Evolutionary conservation across 1,284 basidiomycete genomes (phyloP), one percentile per base, ranked within the genome.

Genomic region (Pulchroboletus neoregius): DNA sequence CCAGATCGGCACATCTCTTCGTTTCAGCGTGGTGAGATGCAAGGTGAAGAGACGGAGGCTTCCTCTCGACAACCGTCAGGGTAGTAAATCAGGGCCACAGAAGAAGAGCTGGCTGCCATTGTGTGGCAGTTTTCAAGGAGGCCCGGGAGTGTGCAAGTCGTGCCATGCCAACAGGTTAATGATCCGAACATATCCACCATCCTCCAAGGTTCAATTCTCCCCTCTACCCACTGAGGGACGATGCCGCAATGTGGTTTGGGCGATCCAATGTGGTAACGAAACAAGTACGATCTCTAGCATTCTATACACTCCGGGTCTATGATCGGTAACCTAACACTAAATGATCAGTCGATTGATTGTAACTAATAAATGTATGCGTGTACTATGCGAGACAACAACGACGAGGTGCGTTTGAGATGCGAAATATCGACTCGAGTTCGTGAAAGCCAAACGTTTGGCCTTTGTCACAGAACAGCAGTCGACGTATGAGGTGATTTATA

Each of bases 131-230:
- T 20, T 20, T 20, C 20, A 20, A 20, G 20, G 20, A 20, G 4
- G n/a, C n/a, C n/a, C n/a, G n/a, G n/a, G 20, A 20, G 20, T 20
- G 20, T 4, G 20, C 20, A 20, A 20, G 20, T 20, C 20, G n/a
- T n/a, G n/a, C n/a, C n/a, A n/a, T n/a, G n/a, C n/a, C n/a, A n/a
- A n/a, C n/a, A n/a, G n/a, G 37, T 73, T 73, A 9, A 82, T 78
- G 40, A 85, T 69, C 72, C n/a, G n/a, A n/a, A n/a, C n/a, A 80
- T 71, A 63, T 87, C 84, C 43, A 84, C 82, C 83, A 48, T 86
- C 82, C 58, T 87, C 82, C 47, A 86, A 58, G 45, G 43, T 40
- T 65, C 60, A 54, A 49, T 39, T 50, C 52, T 12, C 49, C 45
- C 23, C 50, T 43, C 38, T 55, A n/a, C n/a, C n/a, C n/a, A n/a